A percentile compares a stretch with the other conserved stretches of the same genome.
Evolutionary conservation across 495 filamentous ascomycete species (phyloP).

Genomic region (Penicillium angulare): DNA sequence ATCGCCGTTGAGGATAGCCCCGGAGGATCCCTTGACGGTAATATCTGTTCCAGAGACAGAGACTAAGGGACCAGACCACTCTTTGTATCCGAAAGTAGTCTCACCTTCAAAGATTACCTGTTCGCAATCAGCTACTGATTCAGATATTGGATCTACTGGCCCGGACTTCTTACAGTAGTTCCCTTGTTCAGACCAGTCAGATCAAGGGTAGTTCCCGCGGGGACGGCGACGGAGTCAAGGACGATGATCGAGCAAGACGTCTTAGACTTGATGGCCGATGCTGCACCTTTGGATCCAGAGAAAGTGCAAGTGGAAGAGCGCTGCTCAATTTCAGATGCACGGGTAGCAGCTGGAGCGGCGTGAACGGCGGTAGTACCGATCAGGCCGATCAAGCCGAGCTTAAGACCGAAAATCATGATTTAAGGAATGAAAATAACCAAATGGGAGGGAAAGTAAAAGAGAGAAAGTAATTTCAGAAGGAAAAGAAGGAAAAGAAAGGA

Average conservation of each 20-base stretch:
- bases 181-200: slow-evolving; percentile 45
- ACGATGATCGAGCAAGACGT: slow-evolving; percentile 51
- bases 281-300: slow-evolving; percentile 23
- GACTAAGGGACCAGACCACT: slow-evolving; percentile 51
- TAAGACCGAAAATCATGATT: slow-evolving; percentile 6
- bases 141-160: not conserved
- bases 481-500: too few species aligned
- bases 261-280: slow-evolving; percentile 40
- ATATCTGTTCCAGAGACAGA: slow-evolving; percentile 47
- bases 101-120: slow-evolving; percentile 52
- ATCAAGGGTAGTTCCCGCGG: slow-evolving; percentile 51
- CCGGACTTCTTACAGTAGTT: slow-evolving; percentile 32
- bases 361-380: slow-evolving; percentile 5
- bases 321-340: slow-evolving; percentile 20
- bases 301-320: slow-evolving; percentile 21
- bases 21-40: slow-evolving; percentile 41
- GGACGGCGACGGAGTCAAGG: slow-evolving; percentile 46
- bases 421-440: not conserved
- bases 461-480: too few species aligned
- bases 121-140: not conserved
- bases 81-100: slow-evolving; percentile 53
- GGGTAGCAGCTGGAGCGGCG: slow-evolving; percentile 23
- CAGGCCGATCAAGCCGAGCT: slow-evolving; percentile 5
- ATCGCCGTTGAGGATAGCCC: slow-evolving; percentile 40
- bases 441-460: slow-evolving; percentile 1